These are phyloP conservation scores for Forsythia suspensa DNA, from an alignment of 257 asterid species.

Conservation along the genomic window DNA sequence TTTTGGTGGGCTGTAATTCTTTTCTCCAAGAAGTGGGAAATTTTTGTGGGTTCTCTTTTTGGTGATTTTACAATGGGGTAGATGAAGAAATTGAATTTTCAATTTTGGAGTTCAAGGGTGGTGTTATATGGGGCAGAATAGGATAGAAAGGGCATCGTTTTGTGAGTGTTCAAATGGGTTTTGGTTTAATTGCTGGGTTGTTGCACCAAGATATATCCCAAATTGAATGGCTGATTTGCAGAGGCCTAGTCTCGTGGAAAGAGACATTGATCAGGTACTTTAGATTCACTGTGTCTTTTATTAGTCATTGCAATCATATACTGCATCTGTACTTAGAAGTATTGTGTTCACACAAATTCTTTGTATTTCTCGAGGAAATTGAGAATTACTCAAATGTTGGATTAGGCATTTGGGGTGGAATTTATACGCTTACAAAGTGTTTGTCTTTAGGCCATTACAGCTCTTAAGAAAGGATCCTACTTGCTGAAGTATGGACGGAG, in stretches of 20 bases:
- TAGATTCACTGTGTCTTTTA: not conserved
- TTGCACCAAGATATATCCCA: conserved; percentile 47
- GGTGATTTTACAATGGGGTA: conserved; percentile 35
- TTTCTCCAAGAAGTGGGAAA: conserved; percentile 26
- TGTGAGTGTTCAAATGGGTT: conserved; percentile 72
- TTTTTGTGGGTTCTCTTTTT: conserved; percentile 19
- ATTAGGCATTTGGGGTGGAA: conserved; percentile 15
- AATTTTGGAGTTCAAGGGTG: conserved; percentile 15
- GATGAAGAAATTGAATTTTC: conserved; percentile 35
- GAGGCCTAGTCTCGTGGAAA: conserved; percentile 63
- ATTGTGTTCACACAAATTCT: not conserved
- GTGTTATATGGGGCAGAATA: conserved; percentile 46
- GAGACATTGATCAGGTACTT: conserved; percentile 84
- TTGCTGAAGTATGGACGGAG: conserved; percentile 90
- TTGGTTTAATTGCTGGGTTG: conserved; percentile 47
- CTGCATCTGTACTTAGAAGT: not conserved
- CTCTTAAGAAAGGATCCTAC: conserved; percentile 88
- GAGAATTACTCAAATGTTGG: not conserved
- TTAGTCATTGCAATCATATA: not conserved
- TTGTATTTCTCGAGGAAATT: conserved; percentile 1
- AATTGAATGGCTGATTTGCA: conserved; percentile 94
- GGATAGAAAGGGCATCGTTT: conserved; percentile 29
- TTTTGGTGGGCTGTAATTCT: conserved; percentile 23
- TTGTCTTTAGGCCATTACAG: conserved; percentile 69
- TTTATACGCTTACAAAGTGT: conserved; percentile 13